Evolutionary conservation across 257 asterid genomes (phyloP).

Genomic region (Fraxinus pennsylvanica): DNA sequence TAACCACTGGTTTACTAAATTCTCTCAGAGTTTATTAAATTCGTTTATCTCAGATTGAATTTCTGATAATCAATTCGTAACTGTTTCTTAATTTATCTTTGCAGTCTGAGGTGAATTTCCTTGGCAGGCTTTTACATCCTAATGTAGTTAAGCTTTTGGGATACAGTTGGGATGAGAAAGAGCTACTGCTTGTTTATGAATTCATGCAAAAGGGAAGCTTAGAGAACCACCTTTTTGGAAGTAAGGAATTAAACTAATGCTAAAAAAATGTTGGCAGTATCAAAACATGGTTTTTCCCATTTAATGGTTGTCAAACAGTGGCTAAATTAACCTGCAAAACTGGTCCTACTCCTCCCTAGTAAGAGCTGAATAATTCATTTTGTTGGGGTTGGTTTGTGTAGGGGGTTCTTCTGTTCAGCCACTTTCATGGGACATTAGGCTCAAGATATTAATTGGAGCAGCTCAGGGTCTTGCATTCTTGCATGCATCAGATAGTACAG

Average conservation of each 20-base stretch:
- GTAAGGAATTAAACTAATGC: conserved; percentile 40
- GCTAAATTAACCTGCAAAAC: background rate
- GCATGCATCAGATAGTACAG: conserved; percentile 57
- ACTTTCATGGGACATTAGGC: conserved; percentile 71
- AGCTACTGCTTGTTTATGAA: conserved; percentile 80
- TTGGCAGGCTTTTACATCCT: conserved; percentile 79
- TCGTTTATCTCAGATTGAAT: too few species aligned
- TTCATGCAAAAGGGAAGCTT: conserved; percentile 96
- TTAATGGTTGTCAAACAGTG: too few species aligned
- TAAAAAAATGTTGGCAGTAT: background rate
- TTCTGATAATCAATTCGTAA: background rate
- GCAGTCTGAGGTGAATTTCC: conserved; percentile 85
- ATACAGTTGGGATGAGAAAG: conserved; percentile 76
- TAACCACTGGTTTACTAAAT: background rate
- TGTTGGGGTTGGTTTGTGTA: conserved; percentile 22
- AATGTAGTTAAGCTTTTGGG: conserved; percentile 83
- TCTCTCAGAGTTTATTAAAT: too few species aligned
- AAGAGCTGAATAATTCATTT: conserved; percentile 2
- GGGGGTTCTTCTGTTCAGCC: conserved; percentile 79
- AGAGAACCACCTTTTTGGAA: conserved; percentile 93
- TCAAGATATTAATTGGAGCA: conserved; percentile 61
- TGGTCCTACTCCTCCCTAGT: background rate
- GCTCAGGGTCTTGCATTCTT: conserved; percentile 74
- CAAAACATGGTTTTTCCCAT: too few species aligned
- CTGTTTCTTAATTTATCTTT: conserved; percentile 18